Evolutionary conservation across 306 rosid genomes (phyloP), one percentile per base, ranked within the genome.

Genomic region (Fragaria ananassa): DNA sequence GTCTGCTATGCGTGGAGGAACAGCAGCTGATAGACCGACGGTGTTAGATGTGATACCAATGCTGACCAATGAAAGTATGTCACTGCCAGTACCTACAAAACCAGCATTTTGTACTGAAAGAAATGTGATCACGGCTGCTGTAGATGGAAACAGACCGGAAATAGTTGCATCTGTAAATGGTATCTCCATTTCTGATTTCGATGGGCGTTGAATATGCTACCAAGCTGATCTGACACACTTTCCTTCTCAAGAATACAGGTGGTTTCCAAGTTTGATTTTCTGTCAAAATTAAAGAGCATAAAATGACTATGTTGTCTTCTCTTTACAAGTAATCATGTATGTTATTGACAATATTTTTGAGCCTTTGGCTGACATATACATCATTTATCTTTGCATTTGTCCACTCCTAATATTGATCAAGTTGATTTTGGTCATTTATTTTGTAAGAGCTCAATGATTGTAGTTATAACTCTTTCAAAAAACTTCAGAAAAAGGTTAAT

Each of bases 141-240:
- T 27, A 31, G 27, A 5, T 19, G 39, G 23, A 21, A 14, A 37
- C 7, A 4, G 29, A 37, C 65, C 1, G 2, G 37, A 37, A 53
- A 71, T 35, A 3, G 39, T 60, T 13, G 21, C 11, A 13, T 69
- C 75, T 2, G 46, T 58, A 6, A 68, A 69, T 15, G 29, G 46
- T 44, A 27, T 69, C 46, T 44, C 81, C 31, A 68, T 21, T 68
- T 76, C 80, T 46, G 41, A 9, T 68, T 37, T 76, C 6, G 46
- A 6, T 67, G 80, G 57, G 1, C 64, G 80, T 67, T 76, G 13
- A 47, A 23, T 57, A 0, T 23, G 4, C 61, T 6, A 56, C 21
- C 23, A 54, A 37, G 41, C 41, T 5, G 41, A 37, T 37, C 39
- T 37, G 41, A 37, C 41, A 37, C 1, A n/a, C 60, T 50, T 50